Conservation (phyloP, 495 filamentous ascomycete species). For the Neurospora africana region DNA sequence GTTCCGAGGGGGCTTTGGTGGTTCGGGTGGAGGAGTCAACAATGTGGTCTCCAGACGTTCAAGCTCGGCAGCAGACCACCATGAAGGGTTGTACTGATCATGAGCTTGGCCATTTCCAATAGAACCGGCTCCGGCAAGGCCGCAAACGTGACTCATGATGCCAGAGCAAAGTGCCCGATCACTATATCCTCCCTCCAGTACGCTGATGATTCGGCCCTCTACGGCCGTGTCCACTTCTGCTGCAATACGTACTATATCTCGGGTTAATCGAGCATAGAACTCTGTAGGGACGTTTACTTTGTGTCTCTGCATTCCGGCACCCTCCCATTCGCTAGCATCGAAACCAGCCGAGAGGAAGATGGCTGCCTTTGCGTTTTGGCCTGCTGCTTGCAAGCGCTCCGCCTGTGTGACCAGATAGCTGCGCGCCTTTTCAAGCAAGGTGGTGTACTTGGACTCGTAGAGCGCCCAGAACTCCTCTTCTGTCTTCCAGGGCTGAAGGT, state of each 20-base stretch:
- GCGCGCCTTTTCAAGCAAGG: constrained; percentile 70
- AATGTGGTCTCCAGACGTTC: constrained; percentile 45
- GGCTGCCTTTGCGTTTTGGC: constrained; percentile 58
- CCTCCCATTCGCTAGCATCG: constrained; percentile 91
- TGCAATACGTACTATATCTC: constrained; percentile 70
- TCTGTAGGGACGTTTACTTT: constrained; percentile 90
- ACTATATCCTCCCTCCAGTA: constrained; percentile 92
- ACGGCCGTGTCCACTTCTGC: constrained; percentile 68
- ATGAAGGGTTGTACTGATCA: constrained; percentile 51
- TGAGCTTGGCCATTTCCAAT: not conserved
- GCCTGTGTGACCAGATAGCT: constrained; percentile 61
- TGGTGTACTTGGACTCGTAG: constrained; percentile 65
- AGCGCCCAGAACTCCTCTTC: constrained; percentile 77
- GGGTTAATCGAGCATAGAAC: constrained; percentile 85
- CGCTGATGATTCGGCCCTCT: constrained; percentile 79
- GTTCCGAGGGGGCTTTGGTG: constrained; percentile 39
- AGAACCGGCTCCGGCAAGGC: constrained; percentile 42
- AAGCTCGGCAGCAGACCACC: constrained; percentile 67
- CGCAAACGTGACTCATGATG: constrained; percentile 77
- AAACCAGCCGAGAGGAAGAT: constrained; percentile 95
- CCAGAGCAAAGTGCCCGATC: constrained; percentile 81
- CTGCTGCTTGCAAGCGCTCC: constrained; percentile 41
- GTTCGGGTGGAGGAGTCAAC: constrained; percentile 42
- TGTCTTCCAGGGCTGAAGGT: constrained; percentile 76
- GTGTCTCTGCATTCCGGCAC: constrained; percentile 86